Evolutionary conservation across 352 stramenopile species (phyloP).

Genomic region (Poterioochromonas sp.): DNA sequence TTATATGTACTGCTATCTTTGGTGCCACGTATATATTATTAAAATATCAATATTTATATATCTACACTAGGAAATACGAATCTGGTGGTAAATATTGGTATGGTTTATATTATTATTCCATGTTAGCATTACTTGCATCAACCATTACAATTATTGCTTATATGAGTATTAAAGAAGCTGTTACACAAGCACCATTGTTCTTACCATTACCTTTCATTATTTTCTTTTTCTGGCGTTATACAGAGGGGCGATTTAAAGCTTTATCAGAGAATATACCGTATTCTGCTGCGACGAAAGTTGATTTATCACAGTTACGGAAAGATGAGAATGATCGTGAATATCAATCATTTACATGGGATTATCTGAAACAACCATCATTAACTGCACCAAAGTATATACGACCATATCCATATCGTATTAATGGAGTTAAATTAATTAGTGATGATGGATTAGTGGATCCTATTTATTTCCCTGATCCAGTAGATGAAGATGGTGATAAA

Average conservation of each 20-base stretch:
- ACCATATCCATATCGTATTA: slow-evolving; percentile 25
- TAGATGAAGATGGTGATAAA: background rate
- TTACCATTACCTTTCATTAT: slow-evolving; percentile 14
- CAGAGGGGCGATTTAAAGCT: background rate
- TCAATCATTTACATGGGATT: slow-evolving; percentile 2
- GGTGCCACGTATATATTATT: background rate
- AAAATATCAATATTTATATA: slow-evolving; percentile 18
- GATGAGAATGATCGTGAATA: background rate
- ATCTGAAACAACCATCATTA: background rate
- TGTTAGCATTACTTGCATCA: background rate
- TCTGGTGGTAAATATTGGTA: slow-evolving; percentile 29
- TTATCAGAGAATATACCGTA: background rate
- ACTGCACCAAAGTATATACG: background rate
- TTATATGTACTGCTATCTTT: background rate
- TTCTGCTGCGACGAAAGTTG: background rate
- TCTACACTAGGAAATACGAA: background rate
- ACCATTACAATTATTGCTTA: slow-evolving; percentile 19
- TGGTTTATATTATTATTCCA: slow-evolving; percentile 1
- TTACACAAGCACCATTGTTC: background rate
- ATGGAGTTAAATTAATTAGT: background rate
- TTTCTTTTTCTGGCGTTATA: background rate
- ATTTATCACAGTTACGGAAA: too few relatives aligned
- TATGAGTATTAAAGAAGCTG: slow-evolving; percentile 15
- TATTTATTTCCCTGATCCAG: too few relatives aligned
- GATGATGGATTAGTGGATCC: background rate